Evolutionary conservation across 495 filamentous ascomycete genomes (phyloP).

Genomic region (Talaromyces adpressus): DNA sequence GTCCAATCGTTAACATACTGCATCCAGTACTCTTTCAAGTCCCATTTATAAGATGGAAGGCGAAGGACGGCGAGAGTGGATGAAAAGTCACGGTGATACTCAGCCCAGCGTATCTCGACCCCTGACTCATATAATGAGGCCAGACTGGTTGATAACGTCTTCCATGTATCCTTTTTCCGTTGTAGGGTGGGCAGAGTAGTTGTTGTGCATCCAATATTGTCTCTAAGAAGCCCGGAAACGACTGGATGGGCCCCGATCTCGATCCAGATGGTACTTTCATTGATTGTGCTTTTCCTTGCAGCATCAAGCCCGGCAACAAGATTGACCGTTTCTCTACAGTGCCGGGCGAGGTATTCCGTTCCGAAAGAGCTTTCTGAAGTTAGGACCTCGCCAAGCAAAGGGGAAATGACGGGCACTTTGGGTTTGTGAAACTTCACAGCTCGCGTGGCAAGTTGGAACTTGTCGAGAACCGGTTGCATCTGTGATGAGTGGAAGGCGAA

Average conservation of each 20-base stretch:
- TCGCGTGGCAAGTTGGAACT: conserved; percentile 52
- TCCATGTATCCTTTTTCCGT: conserved; percentile 53
- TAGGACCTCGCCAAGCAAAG: conserved; percentile 49
- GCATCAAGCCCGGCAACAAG: conserved; percentile 58
- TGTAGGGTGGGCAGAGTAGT: conserved; percentile 51
- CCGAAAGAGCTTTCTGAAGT: conserved; percentile 58
- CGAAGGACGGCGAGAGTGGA: conserved; percentile 51
- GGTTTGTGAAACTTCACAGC: conserved; percentile 54
- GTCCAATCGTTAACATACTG: conserved; percentile 58
- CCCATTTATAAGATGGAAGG: conserved; percentile 70
- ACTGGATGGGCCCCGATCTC: conserved; percentile 67
- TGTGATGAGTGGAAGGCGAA: conserved; percentile 79
- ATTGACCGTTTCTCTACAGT: conserved; percentile 66
- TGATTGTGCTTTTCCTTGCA: no score
- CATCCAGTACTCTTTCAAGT: conserved; percentile 79
- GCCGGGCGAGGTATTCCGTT: conserved; percentile 57
- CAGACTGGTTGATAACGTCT: conserved; percentile 52
- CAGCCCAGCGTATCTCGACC: conserved; percentile 64
- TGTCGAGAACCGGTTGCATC: conserved; percentile 67
- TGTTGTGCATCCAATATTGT: conserved; percentile 50
- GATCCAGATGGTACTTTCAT: conserved; percentile 39
- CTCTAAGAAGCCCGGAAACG: conserved; percentile 60
- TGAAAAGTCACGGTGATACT: conserved; percentile 68
- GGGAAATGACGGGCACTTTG: conserved; percentile 53
- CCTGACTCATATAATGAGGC: conserved; percentile 56